phyloP scores from a whole-genome alignment of 1,284 basidiomycete species.

The Marasmius tenuissimus region DNA sequence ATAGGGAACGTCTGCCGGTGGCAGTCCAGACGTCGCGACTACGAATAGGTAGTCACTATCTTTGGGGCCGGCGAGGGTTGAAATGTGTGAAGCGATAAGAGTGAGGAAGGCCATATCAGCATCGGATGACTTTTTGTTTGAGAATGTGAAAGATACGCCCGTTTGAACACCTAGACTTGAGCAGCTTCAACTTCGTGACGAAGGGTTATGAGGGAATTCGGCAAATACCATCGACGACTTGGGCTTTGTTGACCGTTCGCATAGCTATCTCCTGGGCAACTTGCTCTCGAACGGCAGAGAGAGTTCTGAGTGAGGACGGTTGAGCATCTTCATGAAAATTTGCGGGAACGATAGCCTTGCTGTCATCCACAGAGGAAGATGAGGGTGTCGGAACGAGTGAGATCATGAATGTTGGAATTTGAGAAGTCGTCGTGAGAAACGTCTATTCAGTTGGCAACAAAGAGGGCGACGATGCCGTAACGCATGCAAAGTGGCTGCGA shows the following conservation, averaged over 20 bases:
- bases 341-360: neutral
- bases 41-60: conserved; percentile 55
- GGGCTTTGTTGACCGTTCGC: conserved; percentile 49
- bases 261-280: conserved; percentile 61
- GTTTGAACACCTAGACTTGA: conserved; percentile 41
- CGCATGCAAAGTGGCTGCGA: no score
- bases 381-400: neutral
- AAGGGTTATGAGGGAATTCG: neutral
- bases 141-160: conserved; percentile 57
- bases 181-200: neutral
- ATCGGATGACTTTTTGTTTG: conserved; percentile 32
- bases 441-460: no score
- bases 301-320: conserved; percentile 35
- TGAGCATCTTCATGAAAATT: neutral
- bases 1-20: conserved; percentile 23
- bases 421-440: no score
- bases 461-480: no score
- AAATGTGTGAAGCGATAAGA: conserved; percentile 38
- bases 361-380: neutral
- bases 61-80: conserved; percentile 33
- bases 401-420: neutral
- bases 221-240: conserved; percentile 40
- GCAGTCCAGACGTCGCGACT: conserved; percentile 44
- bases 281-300: conserved; percentile 61
- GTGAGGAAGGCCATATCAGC: conserved; percentile 55